A percentile compares a stretch with the other conserved stretches of the same genome.
Evolutionary conservation across 768 basidiomycete species (phyloP).

Genomic region (Leccinum olivaceopallidum): DNA sequence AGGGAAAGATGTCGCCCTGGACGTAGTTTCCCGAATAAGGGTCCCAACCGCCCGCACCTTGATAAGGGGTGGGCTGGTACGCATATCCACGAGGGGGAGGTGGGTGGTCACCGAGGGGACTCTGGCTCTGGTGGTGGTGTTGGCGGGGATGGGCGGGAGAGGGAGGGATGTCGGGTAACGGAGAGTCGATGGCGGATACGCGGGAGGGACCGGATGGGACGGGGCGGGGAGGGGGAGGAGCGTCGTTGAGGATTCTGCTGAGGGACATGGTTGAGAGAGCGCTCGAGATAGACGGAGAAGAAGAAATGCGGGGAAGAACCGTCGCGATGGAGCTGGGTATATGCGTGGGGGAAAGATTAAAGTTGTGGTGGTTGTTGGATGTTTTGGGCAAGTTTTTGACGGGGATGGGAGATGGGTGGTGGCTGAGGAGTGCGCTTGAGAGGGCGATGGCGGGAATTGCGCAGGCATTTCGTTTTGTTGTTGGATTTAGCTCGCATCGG

Average conservation of each 20-base stretch:
- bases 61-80: constrained; percentile 41
- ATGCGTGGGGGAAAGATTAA: background rate
- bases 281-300: background rate
- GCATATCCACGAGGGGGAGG: constrained; percentile 34
- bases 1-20: constrained; percentile 39
- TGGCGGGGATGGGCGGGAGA: constrained; percentile 22
- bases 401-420: constrained; percentile 9
- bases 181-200: constrained; percentile 22
- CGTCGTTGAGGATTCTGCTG: constrained; percentile 78
- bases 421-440: constrained; percentile 20
- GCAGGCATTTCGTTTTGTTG: constrained; percentile 37
- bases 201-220: constrained; percentile 25
- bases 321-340: background rate
- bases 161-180: constrained; percentile 4
- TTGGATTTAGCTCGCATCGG: constrained; percentile 38
- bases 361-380: background rate
- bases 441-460: constrained; percentile 35
- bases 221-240: constrained; percentile 45
- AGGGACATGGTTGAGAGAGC: constrained; percentile 59
- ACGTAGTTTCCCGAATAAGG: constrained; percentile 38
- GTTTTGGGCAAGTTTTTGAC: background rate
- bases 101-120: constrained; percentile 32
- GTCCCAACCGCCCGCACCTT: constrained; percentile 42
- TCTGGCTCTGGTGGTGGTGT: constrained; percentile 33
- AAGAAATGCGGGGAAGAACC: background rate